Base-by-base conservation (phyloP, 768 basidiomycete genomes). In the Epithele typhae region DNA sequence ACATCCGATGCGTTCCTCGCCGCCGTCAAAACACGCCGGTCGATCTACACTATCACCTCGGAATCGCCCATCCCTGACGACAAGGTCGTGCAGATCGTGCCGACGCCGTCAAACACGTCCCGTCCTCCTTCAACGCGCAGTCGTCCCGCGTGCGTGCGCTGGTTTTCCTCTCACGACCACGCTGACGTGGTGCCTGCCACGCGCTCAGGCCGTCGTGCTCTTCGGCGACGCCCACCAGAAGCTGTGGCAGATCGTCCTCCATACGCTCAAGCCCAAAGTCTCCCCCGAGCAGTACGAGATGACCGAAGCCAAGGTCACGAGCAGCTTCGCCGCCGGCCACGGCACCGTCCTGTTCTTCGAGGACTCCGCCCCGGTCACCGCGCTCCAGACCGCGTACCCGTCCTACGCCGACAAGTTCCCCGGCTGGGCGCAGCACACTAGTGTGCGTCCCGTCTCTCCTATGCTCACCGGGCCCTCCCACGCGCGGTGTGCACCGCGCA, bases 331-430 rank as follows among this genome's bases (percentile, higher is more conserved):
- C 37, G 46, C 38, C 46, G 55, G 55, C 46, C 47, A 53, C 51
- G 55, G 55, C 55, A 53, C 51, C 40, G 46, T 56, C 40, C 55
- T 56, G 43, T 56, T 56, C 46, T 56, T 56, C 51, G 55, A 56
- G 51, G 55, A 56, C 48, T 40, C 51, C 46, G 40, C 25, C 7
- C 30, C 36, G 43, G 39, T 56, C 23, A 52, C 49, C 41, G 42
- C 38, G 34, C 55, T 56, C 48, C 48, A 50, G 51, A 41, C 43
- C 41, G 42, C 37, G 36, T 51, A 50, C 43, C 36, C 55, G 5
- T 46, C 53, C 48, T 56, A 53, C 49, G 48, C 52, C 46, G 55
- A 52, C 41, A 40, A 40, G 34, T 56, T 56, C 55, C 55, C 55
- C 24, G n/a, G 8, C 25, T 56, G 55, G 55, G 47, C 55, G 18